Evolutionary conservation across 1,139 yeast species (phyloP), one percentile per base, ranked within the genome.

Genomic region (Suhomyces bribrorum): DNA sequence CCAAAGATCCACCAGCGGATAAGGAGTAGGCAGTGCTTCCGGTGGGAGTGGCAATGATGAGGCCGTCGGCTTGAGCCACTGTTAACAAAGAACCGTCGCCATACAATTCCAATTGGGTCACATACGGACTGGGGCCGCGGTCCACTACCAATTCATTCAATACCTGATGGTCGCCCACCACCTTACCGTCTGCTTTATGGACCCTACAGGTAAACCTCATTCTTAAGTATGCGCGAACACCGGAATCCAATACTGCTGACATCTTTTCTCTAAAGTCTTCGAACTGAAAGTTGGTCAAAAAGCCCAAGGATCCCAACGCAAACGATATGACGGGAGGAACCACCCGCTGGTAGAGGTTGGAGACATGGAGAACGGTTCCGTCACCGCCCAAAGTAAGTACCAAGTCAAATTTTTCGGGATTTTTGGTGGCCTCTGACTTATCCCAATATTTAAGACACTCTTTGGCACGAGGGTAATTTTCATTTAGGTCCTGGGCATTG

Each of bases 21-120:
- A 88, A 66, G 0, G 95, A 86, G 57, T 88, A 88, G 0, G 96
- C 96, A 0, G 96, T 88, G 2, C 95, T 86, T 0, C 96, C 96
- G 0, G 96, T 88, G 4, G 96, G 96, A 0, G 96, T 87, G 0
- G 95, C 94, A 27, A 88, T 74, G 42, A 88, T 87, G 22, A 88
- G 62, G 0, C 96, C 96, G 59, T 88, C 96, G 0, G 96, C 95
- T 57, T 87, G 96, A 0, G 92, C 95, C 13, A 86, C 83, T 0
- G 96, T 87, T 40, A 87, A 66, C 27, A 87, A 64, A 2, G 85
- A 76, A 13, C 86, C 88, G 56, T 87, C 92, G 4, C 95, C 95
- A 50, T 83, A 87, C 18, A 87, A 62, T 53, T 87, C 96, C 43
- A 87, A 69, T 73, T 83, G 84, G 1, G 95, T 84, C 3, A 87